Percentiles rank a stretch among this genome's conserved stretches.
Conservation (phyloP, 768 basidiomycete species). For the Leucocoprinus leucothites region DNA sequence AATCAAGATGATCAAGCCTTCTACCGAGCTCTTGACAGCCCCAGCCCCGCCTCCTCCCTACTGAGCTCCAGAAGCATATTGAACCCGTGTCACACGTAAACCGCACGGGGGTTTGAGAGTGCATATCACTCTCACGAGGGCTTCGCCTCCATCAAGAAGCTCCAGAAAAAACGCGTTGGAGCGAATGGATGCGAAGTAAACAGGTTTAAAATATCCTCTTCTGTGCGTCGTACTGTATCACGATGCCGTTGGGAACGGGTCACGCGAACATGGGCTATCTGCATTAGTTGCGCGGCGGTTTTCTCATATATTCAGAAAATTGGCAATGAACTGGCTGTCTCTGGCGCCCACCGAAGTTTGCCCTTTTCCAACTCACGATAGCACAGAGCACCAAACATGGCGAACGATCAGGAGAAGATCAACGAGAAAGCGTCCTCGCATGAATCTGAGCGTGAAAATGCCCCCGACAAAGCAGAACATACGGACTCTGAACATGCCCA, state of each 20-base stretch:
- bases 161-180: neutral
- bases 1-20: too few species aligned
- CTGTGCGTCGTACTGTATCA: neutral
- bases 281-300: neutral
- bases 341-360: too few species aligned
- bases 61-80: too few species aligned
- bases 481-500: neutral
- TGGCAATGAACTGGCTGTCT: neutral
- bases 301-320: neutral
- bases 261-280: slow-evolving; percentile 2
- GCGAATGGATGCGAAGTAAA: neutral
- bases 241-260: neutral
- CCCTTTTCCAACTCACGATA: too few species aligned
- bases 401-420: neutral
- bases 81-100: too few species aligned
- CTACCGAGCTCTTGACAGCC: too few species aligned
- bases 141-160: slow-evolving; percentile 5
- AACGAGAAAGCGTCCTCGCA: slow-evolving; percentile 10
- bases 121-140: neutral
- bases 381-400: neutral
- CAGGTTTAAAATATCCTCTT: neutral
- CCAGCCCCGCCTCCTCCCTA: too few species aligned
- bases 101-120: neutral
- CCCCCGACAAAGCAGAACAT: neutral
- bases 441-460: slow-evolving; percentile 13